Percentiles rank a stretch among this genome's conserved stretches.
Conservation (phyloP, 164 flowering plant species). For the Vitis riparia region DNA sequence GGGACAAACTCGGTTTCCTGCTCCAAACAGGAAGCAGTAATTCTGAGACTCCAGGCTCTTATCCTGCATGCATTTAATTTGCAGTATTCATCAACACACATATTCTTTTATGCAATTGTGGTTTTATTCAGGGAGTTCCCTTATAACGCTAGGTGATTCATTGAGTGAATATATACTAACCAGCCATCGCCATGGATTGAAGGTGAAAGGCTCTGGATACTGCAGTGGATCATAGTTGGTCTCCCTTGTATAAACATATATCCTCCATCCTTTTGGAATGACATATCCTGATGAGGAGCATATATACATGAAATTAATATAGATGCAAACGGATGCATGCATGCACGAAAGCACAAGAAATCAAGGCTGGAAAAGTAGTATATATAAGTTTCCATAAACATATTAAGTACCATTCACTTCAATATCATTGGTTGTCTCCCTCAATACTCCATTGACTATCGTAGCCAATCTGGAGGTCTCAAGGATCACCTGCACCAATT, state of each 20-base stretch:
- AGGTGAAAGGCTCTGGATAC: slow-evolving; percentile 49
- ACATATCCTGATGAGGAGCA: slow-evolving; percentile 32
- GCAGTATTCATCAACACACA: too few relatives aligned
- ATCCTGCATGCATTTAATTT: slow-evolving; percentile 20
- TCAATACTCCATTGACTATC: slow-evolving; percentile 51
- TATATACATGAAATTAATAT: too few relatives aligned
- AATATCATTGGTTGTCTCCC: slow-evolving; percentile 44
- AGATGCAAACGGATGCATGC: too few relatives aligned
- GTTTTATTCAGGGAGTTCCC: too few relatives aligned
- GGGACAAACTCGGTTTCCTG: slow-evolving; percentile 48
- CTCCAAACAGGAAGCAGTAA: slow-evolving; percentile 42
- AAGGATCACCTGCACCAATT: slow-evolving; percentile 37
- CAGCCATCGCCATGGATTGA: slow-evolving; percentile 73
- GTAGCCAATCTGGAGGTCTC: slow-evolving; percentile 54
- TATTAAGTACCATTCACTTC: slow-evolving; percentile 43
- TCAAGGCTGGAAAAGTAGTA: too few relatives aligned
- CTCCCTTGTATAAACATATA: slow-evolving; percentile 53
- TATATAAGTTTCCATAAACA: too few relatives aligned
- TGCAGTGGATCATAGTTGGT: slow-evolving; percentile 44
- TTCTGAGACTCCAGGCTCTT: slow-evolving; percentile 30
- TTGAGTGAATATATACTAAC: slow-evolving; percentile 22
- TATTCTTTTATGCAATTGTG: too few relatives aligned
- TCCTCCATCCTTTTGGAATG: slow-evolving; percentile 64
- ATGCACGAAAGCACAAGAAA: too few relatives aligned
- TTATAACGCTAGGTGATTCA: background rate